These are phyloP conservation scores for Malus hybrid DNA, from an alignment of 331 rosid genomes.

Conservation along the genomic window DNA sequence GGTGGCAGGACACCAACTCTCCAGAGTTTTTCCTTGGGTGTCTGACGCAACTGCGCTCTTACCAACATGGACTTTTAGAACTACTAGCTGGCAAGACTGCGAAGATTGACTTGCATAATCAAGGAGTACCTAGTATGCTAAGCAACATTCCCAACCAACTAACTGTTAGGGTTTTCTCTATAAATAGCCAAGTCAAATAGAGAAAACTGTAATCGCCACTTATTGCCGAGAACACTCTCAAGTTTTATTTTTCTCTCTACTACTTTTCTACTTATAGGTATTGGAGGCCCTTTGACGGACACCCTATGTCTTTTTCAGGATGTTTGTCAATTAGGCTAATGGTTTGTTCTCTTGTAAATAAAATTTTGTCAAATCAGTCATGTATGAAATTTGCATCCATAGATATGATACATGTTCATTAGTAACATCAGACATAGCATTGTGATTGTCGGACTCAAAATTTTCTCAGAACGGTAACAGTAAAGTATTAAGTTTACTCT, in stretches of 20 bases:
- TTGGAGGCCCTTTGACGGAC: too few relatives aligned
- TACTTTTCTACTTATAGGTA: background rate
- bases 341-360: too few relatives aligned
- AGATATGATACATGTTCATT: too few relatives aligned
- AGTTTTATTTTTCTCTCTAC: background rate
- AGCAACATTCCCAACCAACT: background rate
- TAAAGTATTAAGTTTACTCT: background rate
- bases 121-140: background rate
- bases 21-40: background rate
- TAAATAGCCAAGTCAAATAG: background rate
- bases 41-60: background rate
- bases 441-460: too few relatives aligned
- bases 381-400: too few relatives aligned
- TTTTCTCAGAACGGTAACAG: too few relatives aligned
- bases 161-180: background rate
- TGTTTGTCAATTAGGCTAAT: too few relatives aligned
- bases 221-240: background rate
- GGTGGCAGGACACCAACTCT: background rate
- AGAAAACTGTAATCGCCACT: background rate
- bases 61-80: background rate
- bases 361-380: too few relatives aligned
- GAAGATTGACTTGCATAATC: too few relatives aligned
- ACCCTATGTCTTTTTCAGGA: too few relatives aligned
- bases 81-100: background rate
- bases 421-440: too few relatives aligned